These are phyloP conservation scores for Barnettozyma populi DNA, from an alignment of 805 yeast species.

Conservation along the genomic window DNA sequence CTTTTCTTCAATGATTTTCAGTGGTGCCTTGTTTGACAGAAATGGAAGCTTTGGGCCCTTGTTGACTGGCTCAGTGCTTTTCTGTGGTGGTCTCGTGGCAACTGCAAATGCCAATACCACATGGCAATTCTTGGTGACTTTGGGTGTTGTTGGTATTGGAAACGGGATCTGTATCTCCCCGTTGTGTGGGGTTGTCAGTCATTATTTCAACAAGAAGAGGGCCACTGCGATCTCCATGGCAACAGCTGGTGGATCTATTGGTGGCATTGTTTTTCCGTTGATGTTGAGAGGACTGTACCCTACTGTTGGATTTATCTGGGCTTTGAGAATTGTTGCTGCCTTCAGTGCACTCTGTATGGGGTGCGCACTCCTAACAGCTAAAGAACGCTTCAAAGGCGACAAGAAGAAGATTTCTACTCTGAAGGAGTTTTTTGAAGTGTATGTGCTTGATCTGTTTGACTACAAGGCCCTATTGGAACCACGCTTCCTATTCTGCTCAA, in stretches of 20 bases:
- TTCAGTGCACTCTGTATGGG: slow-evolving; percentile 36
- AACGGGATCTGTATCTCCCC: slow-evolving; percentile 59
- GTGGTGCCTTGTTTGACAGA: slow-evolving; percentile 48
- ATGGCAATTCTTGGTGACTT: slow-evolving; percentile 58
- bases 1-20: slow-evolving; percentile 46
- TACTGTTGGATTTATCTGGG: slow-evolving; percentile 55
- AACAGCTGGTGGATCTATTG: slow-evolving; percentile 50
- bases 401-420: slow-evolving; percentile 11
- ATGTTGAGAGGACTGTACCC: slow-evolving; percentile 45
- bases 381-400: slow-evolving; percentile 32
- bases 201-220: slow-evolving; percentile 58
- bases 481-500: slow-evolving; percentile 37
- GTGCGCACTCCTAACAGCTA: slow-evolving; percentile 33
- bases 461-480: slow-evolving; percentile 37
- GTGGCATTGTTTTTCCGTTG: slow-evolving; percentile 52
- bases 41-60: slow-evolving; percentile 48
- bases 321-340: slow-evolving; percentile 48
- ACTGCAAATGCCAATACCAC: slow-evolving; percentile 47
- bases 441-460: slow-evolving; percentile 31
- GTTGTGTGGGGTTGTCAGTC: slow-evolving; percentile 53
- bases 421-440: slow-evolving; percentile 13
- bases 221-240: slow-evolving; percentile 51
- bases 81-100: slow-evolving; percentile 50
- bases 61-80: slow-evolving; percentile 38
- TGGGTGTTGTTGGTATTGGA: slow-evolving; percentile 56